Percentiles rank a stretch among this genome's conserved stretches.
Evolutionary conservation across 208 protist species (phyloP).

Genomic region (Porcisia hertigi): DNA sequence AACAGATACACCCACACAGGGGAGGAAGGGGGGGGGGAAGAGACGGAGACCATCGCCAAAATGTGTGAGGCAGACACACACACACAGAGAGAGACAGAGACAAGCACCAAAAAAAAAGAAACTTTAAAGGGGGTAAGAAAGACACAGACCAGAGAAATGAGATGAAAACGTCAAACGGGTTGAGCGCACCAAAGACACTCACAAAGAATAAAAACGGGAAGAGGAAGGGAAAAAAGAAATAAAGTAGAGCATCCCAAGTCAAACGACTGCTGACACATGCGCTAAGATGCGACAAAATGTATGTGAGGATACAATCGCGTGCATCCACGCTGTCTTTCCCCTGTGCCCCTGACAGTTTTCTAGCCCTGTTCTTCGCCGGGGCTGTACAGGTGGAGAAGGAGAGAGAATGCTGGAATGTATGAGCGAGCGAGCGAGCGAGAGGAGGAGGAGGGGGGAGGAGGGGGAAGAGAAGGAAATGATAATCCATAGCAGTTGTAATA

Average conservation of each 20-base stretch:
- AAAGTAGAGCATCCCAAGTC: too few species aligned
- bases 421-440: not conserved
- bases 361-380: too few species aligned
- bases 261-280: too few species aligned
- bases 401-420: slow-evolving; percentile 7
- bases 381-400: too few species aligned
- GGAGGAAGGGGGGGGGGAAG: not conserved
- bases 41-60: not conserved
- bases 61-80: not conserved
- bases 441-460: not conserved
- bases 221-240: slow-evolving; percentile 7
- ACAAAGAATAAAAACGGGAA: not conserved
- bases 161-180: slow-evolving; percentile 5
- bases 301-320: not conserved
- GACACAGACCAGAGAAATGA: not conserved
- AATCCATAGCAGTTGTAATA: not conserved
- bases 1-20: not conserved
- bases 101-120: not conserved
- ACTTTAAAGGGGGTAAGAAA: too few species aligned
- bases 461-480: not conserved
- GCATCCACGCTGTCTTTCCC: too few species aligned
- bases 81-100: not conserved
- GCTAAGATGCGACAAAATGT: not conserved
- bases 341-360: too few species aligned
- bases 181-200: not conserved